Conservation (phyloP, 192 early-diverging fungal species). For the Diversispora epigaea region DNA sequence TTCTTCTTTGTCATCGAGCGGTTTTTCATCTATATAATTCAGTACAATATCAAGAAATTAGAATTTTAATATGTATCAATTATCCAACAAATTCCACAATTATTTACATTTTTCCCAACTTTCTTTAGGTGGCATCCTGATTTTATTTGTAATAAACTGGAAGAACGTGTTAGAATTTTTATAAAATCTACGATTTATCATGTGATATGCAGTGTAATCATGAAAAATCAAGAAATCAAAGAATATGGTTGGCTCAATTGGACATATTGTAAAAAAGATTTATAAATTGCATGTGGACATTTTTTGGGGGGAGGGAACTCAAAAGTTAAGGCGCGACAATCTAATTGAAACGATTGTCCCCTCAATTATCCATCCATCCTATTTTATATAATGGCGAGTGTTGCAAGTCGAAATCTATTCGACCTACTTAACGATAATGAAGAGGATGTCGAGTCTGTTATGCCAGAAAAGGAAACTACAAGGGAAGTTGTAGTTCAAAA, state of each 20-base stretch:
- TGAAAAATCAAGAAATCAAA: too few relatives aligned
- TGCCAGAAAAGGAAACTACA: background rate
- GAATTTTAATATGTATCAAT: background rate
- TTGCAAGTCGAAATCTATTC: conserved; percentile 20
- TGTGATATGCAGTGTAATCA: too few relatives aligned
- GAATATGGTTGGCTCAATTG: too few relatives aligned
- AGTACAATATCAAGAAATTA: background rate
- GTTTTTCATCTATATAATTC: conserved; percentile 67
- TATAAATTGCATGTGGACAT: too few relatives aligned
- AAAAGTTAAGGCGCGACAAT: conserved; percentile 17
- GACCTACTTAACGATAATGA: conserved; percentile 6
- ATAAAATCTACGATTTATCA: too few relatives aligned
- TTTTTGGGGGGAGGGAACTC: too few relatives aligned
- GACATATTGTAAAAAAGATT: too few relatives aligned
- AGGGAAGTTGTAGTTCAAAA: conserved; percentile 1
- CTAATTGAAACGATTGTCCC: background rate
- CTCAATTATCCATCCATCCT: conserved; percentile 21
- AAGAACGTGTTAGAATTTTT: too few relatives aligned
- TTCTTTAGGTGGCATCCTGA: conserved; percentile 80
- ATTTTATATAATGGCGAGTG: conserved; percentile 13
- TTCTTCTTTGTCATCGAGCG: conserved; percentile 71
- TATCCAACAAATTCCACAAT: background rate
- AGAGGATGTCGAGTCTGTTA: background rate
- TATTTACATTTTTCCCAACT: conserved; percentile 97
- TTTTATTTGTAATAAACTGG: too few relatives aligned